Percentiles rank a stretch among this genome's conserved stretches.
Evolutionary conservation across 2,329 filamentous ascomycete genomes (phyloP).

Genomic region (Ceratocystis lukuohia): DNA sequence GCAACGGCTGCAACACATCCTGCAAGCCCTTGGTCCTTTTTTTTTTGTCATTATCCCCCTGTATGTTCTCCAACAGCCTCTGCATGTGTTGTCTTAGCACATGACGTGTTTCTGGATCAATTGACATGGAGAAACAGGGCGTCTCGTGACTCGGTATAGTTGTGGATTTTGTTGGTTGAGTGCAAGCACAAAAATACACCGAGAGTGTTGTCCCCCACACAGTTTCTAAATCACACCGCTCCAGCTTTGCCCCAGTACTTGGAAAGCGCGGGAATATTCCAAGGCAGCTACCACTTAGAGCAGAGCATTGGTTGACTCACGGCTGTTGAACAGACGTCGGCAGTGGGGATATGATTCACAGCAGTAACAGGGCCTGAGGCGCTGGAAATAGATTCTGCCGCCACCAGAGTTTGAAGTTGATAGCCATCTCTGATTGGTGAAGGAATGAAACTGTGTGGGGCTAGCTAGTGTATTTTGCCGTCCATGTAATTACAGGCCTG

Average conservation of each 20-base stretch:
- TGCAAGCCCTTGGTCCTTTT: no score
- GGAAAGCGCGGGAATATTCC: background rate
- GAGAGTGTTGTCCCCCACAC: background rate
- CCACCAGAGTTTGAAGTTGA: background rate
- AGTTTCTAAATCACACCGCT: background rate
- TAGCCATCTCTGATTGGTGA: no score
- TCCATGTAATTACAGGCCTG: background rate
- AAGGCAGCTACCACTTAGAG: background rate
- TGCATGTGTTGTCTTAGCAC: slow-evolving; percentile 6
- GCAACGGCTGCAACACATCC: no score
- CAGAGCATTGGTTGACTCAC: background rate
- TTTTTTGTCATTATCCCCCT: background rate
- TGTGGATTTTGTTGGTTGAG: background rate
- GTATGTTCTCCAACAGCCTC: background rate
- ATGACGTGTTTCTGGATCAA: slow-evolving; percentile 2
- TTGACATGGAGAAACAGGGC: slow-evolving; percentile 1
- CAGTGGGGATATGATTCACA: background rate
- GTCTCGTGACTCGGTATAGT: background rate
- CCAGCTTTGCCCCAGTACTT: background rate
- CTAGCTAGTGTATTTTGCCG: no score
- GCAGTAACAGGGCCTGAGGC: background rate
- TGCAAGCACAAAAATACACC: background rate
- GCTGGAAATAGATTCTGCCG: slow-evolving; percentile 1
- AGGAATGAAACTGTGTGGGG: no score
- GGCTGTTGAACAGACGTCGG: background rate